Evolutionary conservation across 371 early-diverging fungal species (phyloP).

Genomic region (Mucor piriformis): DNA sequence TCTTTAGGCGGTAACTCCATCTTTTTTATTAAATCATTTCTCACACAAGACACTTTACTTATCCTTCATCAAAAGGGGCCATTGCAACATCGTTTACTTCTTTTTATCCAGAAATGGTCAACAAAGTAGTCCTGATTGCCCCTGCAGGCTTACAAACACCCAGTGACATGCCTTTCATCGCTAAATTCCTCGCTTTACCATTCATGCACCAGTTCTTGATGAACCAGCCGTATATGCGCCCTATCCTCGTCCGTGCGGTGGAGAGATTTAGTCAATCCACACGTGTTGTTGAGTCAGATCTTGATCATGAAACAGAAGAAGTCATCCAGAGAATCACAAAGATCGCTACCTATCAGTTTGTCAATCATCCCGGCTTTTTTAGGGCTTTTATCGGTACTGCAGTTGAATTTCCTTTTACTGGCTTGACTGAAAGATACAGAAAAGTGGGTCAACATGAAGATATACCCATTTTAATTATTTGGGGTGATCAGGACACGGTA

Average conservation of each 20-base stretch:
- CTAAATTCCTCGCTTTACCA: constrained; percentile 26
- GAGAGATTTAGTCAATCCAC: constrained; percentile 4
- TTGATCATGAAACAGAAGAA: constrained; percentile 5
- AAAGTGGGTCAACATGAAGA: constrained; percentile 31
- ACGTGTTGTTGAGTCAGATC: background rate
- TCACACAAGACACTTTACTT: too few species aligned
- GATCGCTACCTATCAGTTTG: constrained; percentile 36
- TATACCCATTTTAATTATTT: constrained; percentile 36
- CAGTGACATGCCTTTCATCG: constrained; percentile 33
- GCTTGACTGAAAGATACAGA: constrained; percentile 32
- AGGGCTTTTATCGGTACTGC: constrained; percentile 47
- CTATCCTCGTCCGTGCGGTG: constrained; percentile 8
- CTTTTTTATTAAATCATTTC: too few species aligned
- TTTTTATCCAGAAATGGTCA: constrained; percentile 52
- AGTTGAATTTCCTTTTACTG: constrained; percentile 43
- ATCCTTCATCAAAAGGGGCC: constrained; percentile 1
- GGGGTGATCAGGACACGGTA: constrained; percentile 55
- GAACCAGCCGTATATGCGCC: constrained; percentile 20
- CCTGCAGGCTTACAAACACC: constrained; percentile 56
- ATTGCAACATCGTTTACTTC: constrained; percentile 58
- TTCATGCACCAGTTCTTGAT: constrained; percentile 11
- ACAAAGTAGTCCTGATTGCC: constrained; percentile 52
- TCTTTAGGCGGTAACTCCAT: constrained; percentile 51
- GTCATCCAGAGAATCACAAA: background rate
- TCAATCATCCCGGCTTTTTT: constrained; percentile 50